Conservation (phyloP, 257 asterid species). For the Petrea volubilis region DNA sequence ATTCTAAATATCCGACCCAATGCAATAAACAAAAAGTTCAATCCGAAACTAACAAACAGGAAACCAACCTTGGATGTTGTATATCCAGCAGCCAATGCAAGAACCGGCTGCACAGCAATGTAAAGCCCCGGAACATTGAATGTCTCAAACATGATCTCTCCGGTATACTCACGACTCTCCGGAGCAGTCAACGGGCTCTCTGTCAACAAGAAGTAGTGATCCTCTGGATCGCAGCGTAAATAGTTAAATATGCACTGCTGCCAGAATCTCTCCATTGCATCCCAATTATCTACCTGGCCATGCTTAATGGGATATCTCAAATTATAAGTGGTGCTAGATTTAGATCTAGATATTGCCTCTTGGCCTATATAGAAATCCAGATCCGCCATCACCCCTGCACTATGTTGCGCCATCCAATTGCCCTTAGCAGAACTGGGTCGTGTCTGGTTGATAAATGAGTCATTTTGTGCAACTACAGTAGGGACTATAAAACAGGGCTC, state of each 20-base stretch:
- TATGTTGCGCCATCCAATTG: constrained; percentile 81
- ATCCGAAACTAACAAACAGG: not conserved
- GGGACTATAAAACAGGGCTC: constrained; percentile 89
- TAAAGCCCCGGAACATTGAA: constrained; percentile 91
- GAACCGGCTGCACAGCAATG: constrained; percentile 97
- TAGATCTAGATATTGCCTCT: constrained; percentile 80
- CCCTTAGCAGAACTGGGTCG: constrained; percentile 58
- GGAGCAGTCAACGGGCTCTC: constrained; percentile 96
- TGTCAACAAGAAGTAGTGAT: constrained; percentile 88
- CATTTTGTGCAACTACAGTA: constrained; percentile 80
- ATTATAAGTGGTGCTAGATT: constrained; percentile 56
- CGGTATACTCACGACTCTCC: constrained; percentile 88
- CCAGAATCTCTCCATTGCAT: constrained; percentile 97
- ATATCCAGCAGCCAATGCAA: constrained; percentile 98
- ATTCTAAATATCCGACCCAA: not conserved
- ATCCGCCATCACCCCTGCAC: constrained; percentile 99
- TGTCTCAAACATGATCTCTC: constrained; percentile 98
- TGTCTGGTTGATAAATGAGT: constrained; percentile 75
- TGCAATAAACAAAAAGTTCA: not conserved
- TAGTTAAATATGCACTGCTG: constrained; percentile 89
- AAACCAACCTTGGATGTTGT: constrained; percentile 84
- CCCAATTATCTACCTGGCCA: constrained; percentile 96
- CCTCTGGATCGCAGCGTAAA: constrained; percentile 93
- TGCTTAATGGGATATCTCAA: constrained; percentile 80
- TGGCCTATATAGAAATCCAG: constrained; percentile 88